Evolutionary conservation across 805 yeast species (phyloP), one percentile per base, ranked within the genome.

Genomic region (Jamesozyma hellenica): DNA sequence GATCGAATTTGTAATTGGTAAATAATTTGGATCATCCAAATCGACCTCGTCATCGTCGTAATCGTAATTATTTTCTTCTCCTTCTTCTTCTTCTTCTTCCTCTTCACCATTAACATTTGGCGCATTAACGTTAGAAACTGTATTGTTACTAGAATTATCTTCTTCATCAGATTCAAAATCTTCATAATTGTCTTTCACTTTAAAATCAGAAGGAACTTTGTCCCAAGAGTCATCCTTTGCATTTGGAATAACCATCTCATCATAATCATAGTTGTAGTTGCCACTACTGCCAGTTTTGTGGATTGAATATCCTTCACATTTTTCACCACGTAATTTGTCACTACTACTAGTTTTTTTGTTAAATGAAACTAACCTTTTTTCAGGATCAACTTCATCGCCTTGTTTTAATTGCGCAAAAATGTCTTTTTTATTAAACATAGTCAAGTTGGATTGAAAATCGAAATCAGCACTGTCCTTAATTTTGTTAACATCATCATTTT

Each of bases 401-500:
- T 69, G 69, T 37, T 75, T 76, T 52, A 88, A 71, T 54, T 85
- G 86, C 36, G 81, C 82, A 58, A 88, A 82, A 3, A 87, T 90
- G 5, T 78, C 68, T 42, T 70, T 66, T 58, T 88, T 88, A 58
- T 88, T 92, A 53, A 88, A 88, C 67, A 78, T 76, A 18, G 79
- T 79, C 46, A 88, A 68, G 54, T 82, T 84, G 12, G 84, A 79
- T 40, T 76, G 84, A 60, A 88, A 88, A 58, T 88, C 96, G 61
- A 88, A 88, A 46, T 86, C 96, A 17, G 66, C 70, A 40, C 68
- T 56, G 15, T 60, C 45, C 47, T 74, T 68, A 56, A 74, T 70
- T 43, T 66, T 62, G 41, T 62, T 48, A 26, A 75, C 69, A 42
- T 71, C 74, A 32, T 68, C 75, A 39, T 66, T 70, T 34, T 55